A percentile compares a stretch with the other conserved stretches of the same genome.
phyloP scores from a whole-genome alignment of 2,329 filamentous ascomycete species.

The Fusarium vanettenii region DNA sequence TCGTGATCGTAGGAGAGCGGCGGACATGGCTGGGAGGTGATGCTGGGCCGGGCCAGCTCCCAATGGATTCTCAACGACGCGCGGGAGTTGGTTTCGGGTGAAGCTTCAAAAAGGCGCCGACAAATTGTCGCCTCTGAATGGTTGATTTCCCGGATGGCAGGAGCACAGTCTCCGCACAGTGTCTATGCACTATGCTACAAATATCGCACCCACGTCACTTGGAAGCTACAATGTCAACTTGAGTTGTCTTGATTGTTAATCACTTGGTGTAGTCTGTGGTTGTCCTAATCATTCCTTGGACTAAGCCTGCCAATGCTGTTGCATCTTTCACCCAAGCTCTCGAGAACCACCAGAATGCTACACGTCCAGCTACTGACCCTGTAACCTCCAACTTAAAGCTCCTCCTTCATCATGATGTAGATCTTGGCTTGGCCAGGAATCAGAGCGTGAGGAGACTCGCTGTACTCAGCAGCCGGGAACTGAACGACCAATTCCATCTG shows the following conservation, averaged over 20 bases:
- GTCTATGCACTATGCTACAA: slow-evolving; percentile 25
- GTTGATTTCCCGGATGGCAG: slow-evolving; percentile 19
- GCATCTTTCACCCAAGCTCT: not conserved
- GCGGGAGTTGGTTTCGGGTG: slow-evolving; percentile 39
- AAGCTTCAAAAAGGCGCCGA: slow-evolving; percentile 39
- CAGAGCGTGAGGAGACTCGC: slow-evolving; percentile 24
- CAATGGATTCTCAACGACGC: slow-evolving; percentile 43
- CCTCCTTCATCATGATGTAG: slow-evolving; percentile 31
- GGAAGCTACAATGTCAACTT: not conserved
- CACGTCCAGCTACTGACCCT: not conserved
- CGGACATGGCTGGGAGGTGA: slow-evolving; percentile 41
- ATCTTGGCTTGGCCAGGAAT: slow-evolving; percentile 15
- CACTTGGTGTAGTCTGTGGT: not conserved
- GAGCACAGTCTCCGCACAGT: slow-evolving; percentile 38
- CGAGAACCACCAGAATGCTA: not conserved
- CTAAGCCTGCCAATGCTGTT: not conserved
- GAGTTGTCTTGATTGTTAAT: not conserved
- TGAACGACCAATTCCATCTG: slow-evolving; percentile 27
- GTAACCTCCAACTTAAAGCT: not conserved
- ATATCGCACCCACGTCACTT: not conserved
- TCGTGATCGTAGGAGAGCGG: slow-evolving; percentile 41
- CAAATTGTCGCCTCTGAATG: slow-evolving; percentile 40
- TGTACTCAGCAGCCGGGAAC: slow-evolving; percentile 23
- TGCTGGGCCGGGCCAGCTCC: slow-evolving; percentile 45
- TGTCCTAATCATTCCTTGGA: not conserved